phyloP scores from a whole-genome alignment of 768 basidiomycete genomes.

The Baorangia bicolor region DNA sequence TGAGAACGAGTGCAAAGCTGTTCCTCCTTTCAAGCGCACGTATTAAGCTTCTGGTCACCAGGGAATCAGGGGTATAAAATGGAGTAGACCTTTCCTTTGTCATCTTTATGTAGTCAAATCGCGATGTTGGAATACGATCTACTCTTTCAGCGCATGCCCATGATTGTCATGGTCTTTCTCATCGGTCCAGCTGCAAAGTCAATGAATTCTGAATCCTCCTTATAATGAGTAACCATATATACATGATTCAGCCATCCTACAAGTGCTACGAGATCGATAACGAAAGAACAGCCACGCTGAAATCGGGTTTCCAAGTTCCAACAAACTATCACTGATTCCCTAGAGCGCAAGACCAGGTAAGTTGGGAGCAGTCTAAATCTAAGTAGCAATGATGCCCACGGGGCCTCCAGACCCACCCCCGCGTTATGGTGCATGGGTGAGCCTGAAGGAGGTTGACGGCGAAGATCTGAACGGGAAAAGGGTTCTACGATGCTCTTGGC shows the following conservation, averaged over 20 bases:
- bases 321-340: neutral
- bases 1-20: conserved; percentile 93
- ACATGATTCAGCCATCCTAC: neutral
- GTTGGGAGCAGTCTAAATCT: neutral
- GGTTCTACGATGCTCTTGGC: conserved; percentile 9
- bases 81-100: conserved; percentile 1
- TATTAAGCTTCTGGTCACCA: conserved; percentile 47
- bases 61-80: conserved; percentile 4
- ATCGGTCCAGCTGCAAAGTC: neutral
- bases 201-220: too few relatives aligned
- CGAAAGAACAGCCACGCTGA: neutral
- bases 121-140: conserved; percentile 11
- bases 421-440: neutral
- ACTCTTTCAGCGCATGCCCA: neutral
- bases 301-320: neutral
- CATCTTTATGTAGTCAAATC: conserved; percentile 6
- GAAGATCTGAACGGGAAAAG: too few relatives aligned
- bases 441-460: neutral
- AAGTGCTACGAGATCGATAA: neutral
- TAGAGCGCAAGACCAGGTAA: neutral
- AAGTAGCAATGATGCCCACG: neutral
- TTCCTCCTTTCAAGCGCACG: conserved; percentile 97
- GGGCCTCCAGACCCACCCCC: neutral
- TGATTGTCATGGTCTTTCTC: neutral
- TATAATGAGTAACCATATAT: too few relatives aligned